Evolutionary conservation across 2,329 filamentous ascomycete species (phyloP).

Genomic region (Fusarium incarnatum): DNA sequence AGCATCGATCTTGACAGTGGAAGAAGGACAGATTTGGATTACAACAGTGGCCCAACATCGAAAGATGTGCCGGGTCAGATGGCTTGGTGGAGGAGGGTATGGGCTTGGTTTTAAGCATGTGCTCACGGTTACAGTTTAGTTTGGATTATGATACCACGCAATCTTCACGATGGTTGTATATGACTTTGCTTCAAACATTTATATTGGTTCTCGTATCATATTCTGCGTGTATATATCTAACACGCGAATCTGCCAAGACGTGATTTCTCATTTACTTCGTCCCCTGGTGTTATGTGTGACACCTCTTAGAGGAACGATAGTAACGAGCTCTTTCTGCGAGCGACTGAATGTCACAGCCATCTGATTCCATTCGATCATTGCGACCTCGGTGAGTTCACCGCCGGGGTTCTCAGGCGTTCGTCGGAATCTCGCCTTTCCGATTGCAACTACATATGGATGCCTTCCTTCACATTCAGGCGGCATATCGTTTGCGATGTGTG

Average conservation of each 20-base stretch:
- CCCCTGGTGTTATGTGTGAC: neutral
- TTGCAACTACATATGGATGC: conserved; percentile 6
- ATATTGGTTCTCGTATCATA: neutral
- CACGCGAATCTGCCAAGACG: neutral
- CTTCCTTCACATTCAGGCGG: neutral
- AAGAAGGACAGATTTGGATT: conserved; percentile 65
- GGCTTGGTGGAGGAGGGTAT: conserved; percentile 59
- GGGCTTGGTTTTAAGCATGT: conserved; percentile 54
- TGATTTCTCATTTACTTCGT: neutral
- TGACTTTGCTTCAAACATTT: neutral
- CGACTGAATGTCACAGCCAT: neutral
- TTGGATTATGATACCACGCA: neutral
- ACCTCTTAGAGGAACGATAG: neutral
- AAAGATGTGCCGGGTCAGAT: conserved; percentile 45
- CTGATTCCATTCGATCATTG: neutral
- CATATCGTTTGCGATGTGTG: conserved; percentile 3
- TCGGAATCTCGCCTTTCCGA: conserved; percentile 17
- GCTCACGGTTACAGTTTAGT: neutral
- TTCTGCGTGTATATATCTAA: neutral
- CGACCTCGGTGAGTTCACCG: conserved; percentile 16
- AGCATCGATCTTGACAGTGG: conserved; percentile 70
- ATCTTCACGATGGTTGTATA: neutral
- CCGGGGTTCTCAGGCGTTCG: conserved; percentile 16
- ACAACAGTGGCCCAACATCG: conserved; percentile 51
- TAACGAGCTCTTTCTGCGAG: neutral